A percentile compares a stretch with the other conserved stretches of the same genome.
Evolutionary conservation across 2,329 filamentous ascomycete genomes (phyloP).

Genomic region (Venturia pyrina): DNA sequence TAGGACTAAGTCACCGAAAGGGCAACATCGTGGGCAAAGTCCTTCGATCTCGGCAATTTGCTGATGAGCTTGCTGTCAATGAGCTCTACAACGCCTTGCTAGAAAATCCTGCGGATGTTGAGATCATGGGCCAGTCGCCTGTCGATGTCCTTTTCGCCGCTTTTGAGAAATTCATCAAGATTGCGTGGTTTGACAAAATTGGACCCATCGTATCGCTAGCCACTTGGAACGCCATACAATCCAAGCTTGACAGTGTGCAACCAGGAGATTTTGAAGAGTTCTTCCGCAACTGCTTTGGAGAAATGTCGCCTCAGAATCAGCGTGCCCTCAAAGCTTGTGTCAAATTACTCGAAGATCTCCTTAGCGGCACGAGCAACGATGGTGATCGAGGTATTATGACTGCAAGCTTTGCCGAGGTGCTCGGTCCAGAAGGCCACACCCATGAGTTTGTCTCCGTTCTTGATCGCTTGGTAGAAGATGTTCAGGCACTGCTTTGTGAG

Average conservation of each 20-base stretch:
- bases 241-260: conserved; percentile 49
- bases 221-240: conserved; percentile 64
- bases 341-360: conserved; percentile 73
- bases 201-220: conserved; percentile 69
- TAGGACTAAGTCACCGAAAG: conserved; percentile 73
- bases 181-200: conserved; percentile 83
- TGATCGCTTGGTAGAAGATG: conserved; percentile 82
- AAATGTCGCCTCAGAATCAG: conserved; percentile 49
- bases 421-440: conserved; percentile 67
- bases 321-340: conserved; percentile 76
- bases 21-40: conserved; percentile 75
- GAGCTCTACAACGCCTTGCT: conserved; percentile 83
- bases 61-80: conserved; percentile 73
- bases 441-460: conserved; percentile 80
- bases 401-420: conserved; percentile 75
- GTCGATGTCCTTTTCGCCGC: conserved; percentile 82
- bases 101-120: conserved; percentile 70
- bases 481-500: conserved; percentile 77
- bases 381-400: conserved; percentile 82
- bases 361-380: conserved; percentile 85
- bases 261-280: conserved; percentile 59
- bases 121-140: conserved; percentile 62
- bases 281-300: conserved; percentile 41
- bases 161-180: conserved; percentile 85
- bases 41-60: conserved; percentile 57